These are phyloP conservation scores for Gyromitra esculenta DNA, from an alignment of 2,329 filamentous ascomycete species.

Conservation along the genomic window DNA sequence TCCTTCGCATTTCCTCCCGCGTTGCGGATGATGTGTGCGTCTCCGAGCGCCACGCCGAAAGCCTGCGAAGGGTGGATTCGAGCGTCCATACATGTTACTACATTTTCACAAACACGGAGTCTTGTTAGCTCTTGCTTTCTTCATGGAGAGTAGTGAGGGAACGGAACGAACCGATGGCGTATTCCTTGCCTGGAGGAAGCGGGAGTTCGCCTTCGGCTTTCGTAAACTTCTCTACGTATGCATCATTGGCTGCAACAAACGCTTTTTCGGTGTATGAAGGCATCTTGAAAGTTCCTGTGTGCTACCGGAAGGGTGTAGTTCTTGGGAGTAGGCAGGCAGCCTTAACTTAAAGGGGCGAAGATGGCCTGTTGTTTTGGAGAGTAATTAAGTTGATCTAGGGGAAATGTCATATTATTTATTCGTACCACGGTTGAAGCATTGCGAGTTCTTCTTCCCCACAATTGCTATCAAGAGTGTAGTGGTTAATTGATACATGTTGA, in stretches of 20 bases:
- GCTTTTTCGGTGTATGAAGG: slow-evolving; percentile 60
- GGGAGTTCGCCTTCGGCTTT: slow-evolving; percentile 69
- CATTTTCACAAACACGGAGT: neutral
- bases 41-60: slow-evolving; percentile 76
- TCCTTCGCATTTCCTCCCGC: slow-evolving; percentile 74
- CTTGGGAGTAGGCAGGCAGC: neutral
- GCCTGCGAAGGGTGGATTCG: slow-evolving; percentile 74
- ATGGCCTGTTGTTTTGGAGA: too few species aligned
- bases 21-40: slow-evolving; percentile 70
- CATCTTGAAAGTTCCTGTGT: neutral
- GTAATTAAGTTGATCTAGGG: neutral
- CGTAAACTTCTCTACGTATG: slow-evolving; percentile 70
- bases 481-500: neutral
- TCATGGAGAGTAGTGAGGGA: neutral
- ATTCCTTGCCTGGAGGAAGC: slow-evolving; percentile 75
- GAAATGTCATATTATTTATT: neutral
- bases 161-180: slow-evolving; percentile 67
- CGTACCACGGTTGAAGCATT: neutral
- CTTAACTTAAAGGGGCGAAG: too few species aligned
- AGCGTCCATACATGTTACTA: slow-evolving; percentile 84
- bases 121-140: neutral
- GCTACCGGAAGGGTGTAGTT: neutral
- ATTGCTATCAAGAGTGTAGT: neutral
- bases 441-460: neutral
- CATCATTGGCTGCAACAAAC: slow-evolving; percentile 68